These are phyloP conservation scores for Pyrrhoderma noxium DNA, from an alignment of 1,284 basidiomycete genomes.

Conservation along the genomic window DNA sequence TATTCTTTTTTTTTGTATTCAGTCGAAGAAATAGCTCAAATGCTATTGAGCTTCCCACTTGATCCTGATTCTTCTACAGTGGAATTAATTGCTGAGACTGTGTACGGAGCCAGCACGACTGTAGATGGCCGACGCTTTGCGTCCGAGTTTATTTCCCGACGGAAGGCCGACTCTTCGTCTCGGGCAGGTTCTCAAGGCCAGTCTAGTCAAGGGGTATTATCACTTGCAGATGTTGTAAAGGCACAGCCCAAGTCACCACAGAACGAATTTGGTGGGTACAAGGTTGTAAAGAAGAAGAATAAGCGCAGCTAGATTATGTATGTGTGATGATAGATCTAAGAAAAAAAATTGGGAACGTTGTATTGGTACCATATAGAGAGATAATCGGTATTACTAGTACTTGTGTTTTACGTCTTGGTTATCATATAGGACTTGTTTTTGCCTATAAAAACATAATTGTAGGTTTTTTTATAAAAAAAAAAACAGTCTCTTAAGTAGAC, in stretches of 20 bases:
- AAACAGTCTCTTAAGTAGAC: too few species aligned
- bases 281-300: slow-evolving; percentile 90
- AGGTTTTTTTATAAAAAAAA: too few species aligned
- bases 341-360: too few species aligned
- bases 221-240: slow-evolving; percentile 85
- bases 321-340: too few species aligned
- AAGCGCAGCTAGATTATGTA: slow-evolving; percentile 39
- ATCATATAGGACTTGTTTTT: too few species aligned
- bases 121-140: slow-evolving; percentile 94
- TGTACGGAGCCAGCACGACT: slow-evolving; percentile 91
- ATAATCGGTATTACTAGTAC: too few species aligned
- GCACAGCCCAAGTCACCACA: slow-evolving; percentile 70
- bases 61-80: slow-evolving; percentile 76
- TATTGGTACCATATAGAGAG: too few species aligned
- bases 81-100: slow-evolving; percentile 87
- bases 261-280: slow-evolving; percentile 79
- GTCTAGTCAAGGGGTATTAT: slow-evolving; percentile 45
- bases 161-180: slow-evolving; percentile 68
- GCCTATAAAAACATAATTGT: too few species aligned
- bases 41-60: slow-evolving; percentile 85
- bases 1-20: slow-evolving; percentile 16
- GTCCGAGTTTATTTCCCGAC: slow-evolving; percentile 79
- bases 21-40: slow-evolving; percentile 92
- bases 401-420: too few species aligned
- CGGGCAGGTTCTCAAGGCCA: slow-evolving; percentile 35